Evolutionary conservation across 176 grass and related monocot species (phyloP).

Genomic region (Typha latifolia): DNA sequence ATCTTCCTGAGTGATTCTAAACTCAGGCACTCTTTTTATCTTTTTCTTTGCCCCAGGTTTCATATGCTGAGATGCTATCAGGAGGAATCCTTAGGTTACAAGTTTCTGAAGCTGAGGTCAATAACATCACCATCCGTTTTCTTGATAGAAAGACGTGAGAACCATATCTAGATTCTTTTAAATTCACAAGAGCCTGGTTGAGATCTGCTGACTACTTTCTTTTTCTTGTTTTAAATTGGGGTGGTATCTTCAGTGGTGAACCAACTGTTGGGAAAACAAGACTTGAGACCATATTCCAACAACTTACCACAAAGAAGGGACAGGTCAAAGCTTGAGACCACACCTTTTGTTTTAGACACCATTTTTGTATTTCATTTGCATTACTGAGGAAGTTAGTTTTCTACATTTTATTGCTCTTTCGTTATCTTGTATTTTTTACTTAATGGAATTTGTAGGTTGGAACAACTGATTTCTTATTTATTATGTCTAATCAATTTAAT

Average conservation of each 20-base stretch:
- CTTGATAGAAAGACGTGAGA: conserved; percentile 86
- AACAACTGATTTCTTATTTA: too few species aligned
- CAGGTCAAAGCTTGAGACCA: conserved; percentile 50
- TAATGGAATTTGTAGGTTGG: too few species aligned
- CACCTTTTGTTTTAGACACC: conserved; percentile 4
- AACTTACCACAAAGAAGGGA: conserved; percentile 87
- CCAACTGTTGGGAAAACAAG: conserved; percentile 81
- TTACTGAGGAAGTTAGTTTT: too few species aligned
- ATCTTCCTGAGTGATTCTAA: neutral
- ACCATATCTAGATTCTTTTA: conserved; percentile 22
- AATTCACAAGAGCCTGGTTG: conserved; percentile 17
- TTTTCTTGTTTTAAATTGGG: neutral
- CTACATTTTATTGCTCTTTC: too few species aligned
- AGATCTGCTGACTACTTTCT: conserved; percentile 13
- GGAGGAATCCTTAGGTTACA: conserved; percentile 82
- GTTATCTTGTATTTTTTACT: too few species aligned
- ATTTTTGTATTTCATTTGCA: conserved; percentile 6
- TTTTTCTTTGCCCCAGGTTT: conserved; percentile 50
- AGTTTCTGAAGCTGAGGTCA: conserved; percentile 82
- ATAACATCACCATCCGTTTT: conserved; percentile 82
- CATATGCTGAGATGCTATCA: conserved; percentile 83
- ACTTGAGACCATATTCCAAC: conserved; percentile 75
- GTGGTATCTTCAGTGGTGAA: conserved; percentile 49
- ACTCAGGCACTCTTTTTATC: neutral
- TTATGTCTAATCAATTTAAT: too few species aligned